Evolutionary conservation across 2,329 filamentous ascomycete species (phyloP), one percentile per base, ranked within the genome.

Genomic region (Clathrospora elynae): DNA sequence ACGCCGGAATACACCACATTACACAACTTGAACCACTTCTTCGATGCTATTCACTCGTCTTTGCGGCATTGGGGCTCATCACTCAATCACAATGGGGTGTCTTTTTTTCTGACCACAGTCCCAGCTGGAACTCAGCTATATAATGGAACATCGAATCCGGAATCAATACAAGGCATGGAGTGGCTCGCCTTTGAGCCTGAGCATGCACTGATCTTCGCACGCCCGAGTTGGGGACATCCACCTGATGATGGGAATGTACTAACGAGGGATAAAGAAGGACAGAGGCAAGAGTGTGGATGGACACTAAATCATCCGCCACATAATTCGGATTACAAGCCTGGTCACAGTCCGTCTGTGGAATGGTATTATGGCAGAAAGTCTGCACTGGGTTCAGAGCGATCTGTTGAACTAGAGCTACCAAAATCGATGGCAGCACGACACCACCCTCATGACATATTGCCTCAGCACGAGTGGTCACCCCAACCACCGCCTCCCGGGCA

Each of bases 181-280:
- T 90, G 87, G 86, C 73, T 90, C 1, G 87, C 87, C 0, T 90
- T 90, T 59, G 87, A 90, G 63, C 78, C 85, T 3, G 86, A 90
- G 56, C 87, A 90, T 66, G 84, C 86, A 0, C 74, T 86, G 52
- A 62, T 74, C 2, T 90, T 90, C 16, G 25, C 35, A 37, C 17
- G 18, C 6, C 17, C 57, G 6, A 46, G 37, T 19, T 26, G 43
- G 11, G 35, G 37, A 20, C 26, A 12, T 29, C 35, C 39, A 6
- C 45, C 47, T 34, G 29, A 18, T 9, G 33, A 50, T 28, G 36
- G 31, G n/a, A 16, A 35, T 23, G 24, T 41, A 3, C 36, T 34
- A 11, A 23, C 18, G 14, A 20, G 9, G 18, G 11, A 35, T 20
- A 23, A 14, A 35, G 39, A 13, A 46, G 30, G 0, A n/a, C n/a